Base-by-base conservation (phyloP, 768 basidiomycete genomes). In the Amanita thiersii region DNA sequence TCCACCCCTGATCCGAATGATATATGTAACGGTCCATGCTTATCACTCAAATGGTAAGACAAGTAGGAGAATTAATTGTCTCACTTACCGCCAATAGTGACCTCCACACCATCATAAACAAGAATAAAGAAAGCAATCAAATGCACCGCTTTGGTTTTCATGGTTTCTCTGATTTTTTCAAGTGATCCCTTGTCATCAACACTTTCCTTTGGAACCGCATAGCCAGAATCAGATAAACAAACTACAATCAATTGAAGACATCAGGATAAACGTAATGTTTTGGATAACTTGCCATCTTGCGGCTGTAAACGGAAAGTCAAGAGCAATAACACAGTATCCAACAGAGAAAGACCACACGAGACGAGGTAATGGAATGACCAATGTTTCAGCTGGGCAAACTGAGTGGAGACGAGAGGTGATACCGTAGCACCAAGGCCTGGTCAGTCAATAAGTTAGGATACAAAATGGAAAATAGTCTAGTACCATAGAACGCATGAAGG, bases 321-420 rank as follows among this genome's bases (percentile, higher is more conserved):
- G 3, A 70, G 48, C 3, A 91, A 58, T 3, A 77, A 39, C 9
- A 70, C 25, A 1, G 71, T 65, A 47, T 84, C 87, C 28, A 64
- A 48, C 29, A 30, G 9, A 30, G 29, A 9, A n/a, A 91, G 47
- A 1, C 76, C 81, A 0, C 89, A 58, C 0, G 86, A 86, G 1
- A 62, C 63, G 5, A 90, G 66, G 52, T 79, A 91, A 55, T 90
- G 83, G 56, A 84, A 81, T 1, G 79, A 83, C 88, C 88, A 90
- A 23, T 62, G 68, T 0, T 50, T 56, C 19, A 74, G 50, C 40
- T 76, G 73, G 0, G 84, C 68, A 49, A 93, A 91, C 44, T 88
- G 84, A 0, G 91, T 93, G 0, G 89, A 72, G 0, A 81, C 75
- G 11, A 93, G 68, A 2, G 90, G 90, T 0, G 87, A 58, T 5